Evolutionary conservation across 2,329 filamentous ascomycete genomes (phyloP), one percentile per base, ranked within the genome.

Genomic region (Epichloe hybrida): DNA sequence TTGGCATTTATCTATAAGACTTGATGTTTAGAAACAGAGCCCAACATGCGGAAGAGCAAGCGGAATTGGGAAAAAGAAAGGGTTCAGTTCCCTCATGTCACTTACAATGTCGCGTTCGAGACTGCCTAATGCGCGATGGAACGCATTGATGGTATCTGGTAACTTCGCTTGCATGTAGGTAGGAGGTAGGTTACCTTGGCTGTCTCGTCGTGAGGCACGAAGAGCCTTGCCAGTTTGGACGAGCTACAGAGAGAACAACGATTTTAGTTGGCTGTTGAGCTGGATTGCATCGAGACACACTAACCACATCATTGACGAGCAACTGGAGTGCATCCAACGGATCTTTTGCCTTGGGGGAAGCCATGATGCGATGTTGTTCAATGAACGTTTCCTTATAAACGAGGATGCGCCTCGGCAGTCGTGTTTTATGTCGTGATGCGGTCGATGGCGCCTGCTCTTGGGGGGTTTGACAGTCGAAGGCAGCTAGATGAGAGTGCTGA

Each of bases 171-270:
- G 68, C 59, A 58, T 62, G 35, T 64, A 62, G 15, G 59, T 59
- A 15, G 61, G 63, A 15, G 60, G 58, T 15, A 67, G 53, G 42
- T 66, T 66, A 52, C 66, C 69, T 40, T 69, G 65, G 13, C 69
- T 67, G 55, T 77, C 72, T 55, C 69, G 72, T 34, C 67, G 65
- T 38, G 71, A 72, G 2, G 72, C 65, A 46, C 69, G 75, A 12
- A 81, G 64, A 17, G 76, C 75, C 59, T 77, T 82, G 15, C 77
- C 78, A 2, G 74, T 77, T 61, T 81, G 74, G 13, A 82, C 69
- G 27, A 81, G 72, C 79, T 82, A 39, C 36, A 40, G 27, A 11
- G 31, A 41, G 27, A 40, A 40, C 36, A n/a, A 17, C 23, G 23
- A 13, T 12, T 31, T 45, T 39, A 46, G 21, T 35, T 39, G 12